Conservation (phyloP, 805 yeast genomes). For the Cyberlindnera subsufficiens region DNA sequence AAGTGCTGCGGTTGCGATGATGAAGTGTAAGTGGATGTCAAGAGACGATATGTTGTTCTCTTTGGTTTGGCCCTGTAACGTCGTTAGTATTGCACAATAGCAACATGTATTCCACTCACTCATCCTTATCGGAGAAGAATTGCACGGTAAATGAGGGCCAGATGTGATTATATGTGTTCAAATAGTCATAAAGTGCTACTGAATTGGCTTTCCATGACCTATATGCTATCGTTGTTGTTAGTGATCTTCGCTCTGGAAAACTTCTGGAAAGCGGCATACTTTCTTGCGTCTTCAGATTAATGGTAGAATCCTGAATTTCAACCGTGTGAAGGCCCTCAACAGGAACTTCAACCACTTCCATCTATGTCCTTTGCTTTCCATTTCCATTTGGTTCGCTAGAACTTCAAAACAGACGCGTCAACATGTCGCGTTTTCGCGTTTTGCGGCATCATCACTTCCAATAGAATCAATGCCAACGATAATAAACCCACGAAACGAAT, state of each 20-base stretch:
- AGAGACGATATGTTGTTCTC: constrained; percentile 35
- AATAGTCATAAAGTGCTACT: constrained; percentile 65
- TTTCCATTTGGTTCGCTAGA: no score
- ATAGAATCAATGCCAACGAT: no score
- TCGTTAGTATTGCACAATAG: neutral
- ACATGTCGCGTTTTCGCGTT: no score
- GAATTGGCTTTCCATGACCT: constrained; percentile 73
- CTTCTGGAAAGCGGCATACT: no score
- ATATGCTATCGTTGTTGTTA: constrained; percentile 20
- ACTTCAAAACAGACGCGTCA: no score
- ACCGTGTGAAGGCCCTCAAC: no score
- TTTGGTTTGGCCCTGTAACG: constrained; percentile 14
- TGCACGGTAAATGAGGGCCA: constrained; percentile 70
- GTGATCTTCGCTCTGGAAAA: neutral
- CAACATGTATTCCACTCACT: constrained; percentile 1
- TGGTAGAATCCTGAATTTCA: no score
- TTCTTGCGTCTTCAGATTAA: no score
- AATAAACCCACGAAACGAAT: no score
- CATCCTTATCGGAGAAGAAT: constrained; percentile 49
- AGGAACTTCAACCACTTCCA: no score
- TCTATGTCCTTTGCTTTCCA: no score
- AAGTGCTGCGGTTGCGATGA: constrained; percentile 49
- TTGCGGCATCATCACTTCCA: no score
- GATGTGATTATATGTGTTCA: constrained; percentile 60
- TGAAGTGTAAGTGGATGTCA: constrained; percentile 61